Conservation (phyloP, 2,329 filamentous ascomycete species). For the Trichophyton rubrum region DNA sequence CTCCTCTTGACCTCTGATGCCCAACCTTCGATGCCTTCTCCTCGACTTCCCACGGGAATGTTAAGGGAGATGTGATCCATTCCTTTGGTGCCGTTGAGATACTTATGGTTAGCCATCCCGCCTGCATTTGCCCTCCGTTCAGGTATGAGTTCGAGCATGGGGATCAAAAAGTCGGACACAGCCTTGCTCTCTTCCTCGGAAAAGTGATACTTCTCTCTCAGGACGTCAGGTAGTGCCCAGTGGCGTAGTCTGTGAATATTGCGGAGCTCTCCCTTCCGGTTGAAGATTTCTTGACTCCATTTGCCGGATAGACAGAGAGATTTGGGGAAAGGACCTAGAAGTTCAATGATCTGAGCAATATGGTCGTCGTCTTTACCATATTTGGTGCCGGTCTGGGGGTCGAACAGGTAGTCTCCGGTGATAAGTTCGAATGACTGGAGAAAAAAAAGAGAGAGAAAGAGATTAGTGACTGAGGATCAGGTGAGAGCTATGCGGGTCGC, state of each 20-base stretch:
- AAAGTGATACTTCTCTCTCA: conserved; percentile 96
- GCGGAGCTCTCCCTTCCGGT: conserved; percentile 87
- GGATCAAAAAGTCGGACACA: conserved; percentile 69
- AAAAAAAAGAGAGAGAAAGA: too few relatives aligned
- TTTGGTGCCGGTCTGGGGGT: conserved; percentile 95
- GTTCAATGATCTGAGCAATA: conserved; percentile 96
- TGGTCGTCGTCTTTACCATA: conserved; percentile 99
- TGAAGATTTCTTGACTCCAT: conserved; percentile 98
- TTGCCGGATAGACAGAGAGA: conserved; percentile 84
- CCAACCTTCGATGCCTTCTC: conserved; percentile 93
- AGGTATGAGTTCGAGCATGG: conserved; percentile 82
- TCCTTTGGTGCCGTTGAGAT: conserved; percentile 72
- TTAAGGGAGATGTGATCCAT: conserved; percentile 72
- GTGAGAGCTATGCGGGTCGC: background rate
- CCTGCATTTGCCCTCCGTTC: conserved; percentile 88
- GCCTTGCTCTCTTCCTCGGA: conserved; percentile 65
- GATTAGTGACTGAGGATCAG: background rate
- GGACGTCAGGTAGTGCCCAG: conserved; percentile 86
- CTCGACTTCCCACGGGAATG: conserved; percentile 65
- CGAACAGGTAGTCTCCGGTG: conserved; percentile 95
- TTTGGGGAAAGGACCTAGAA: conserved; percentile 87
- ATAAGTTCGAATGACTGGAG: conserved; percentile 65
- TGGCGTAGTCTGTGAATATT: conserved; percentile 95
- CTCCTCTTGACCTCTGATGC: conserved; percentile 75
- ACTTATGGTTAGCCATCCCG: conserved; percentile 78